These are phyloP conservation scores for Chalciporus sp. DNA, from an alignment of 1,284 basidiomycete genomes.

Conservation along the genomic window DNA sequence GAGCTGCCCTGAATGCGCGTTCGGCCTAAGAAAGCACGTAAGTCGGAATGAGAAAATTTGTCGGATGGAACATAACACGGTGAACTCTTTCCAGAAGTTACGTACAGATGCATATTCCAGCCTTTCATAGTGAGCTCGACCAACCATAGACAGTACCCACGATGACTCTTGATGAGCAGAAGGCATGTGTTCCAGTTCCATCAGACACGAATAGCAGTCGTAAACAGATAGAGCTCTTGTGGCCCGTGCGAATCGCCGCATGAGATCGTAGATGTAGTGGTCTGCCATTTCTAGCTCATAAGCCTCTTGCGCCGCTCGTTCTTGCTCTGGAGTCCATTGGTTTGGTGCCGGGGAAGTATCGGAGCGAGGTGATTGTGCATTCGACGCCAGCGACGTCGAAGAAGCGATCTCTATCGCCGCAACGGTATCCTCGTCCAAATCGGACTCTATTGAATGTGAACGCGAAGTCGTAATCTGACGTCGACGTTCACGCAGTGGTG, in stretches of 20 bases:
- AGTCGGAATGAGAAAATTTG: slow-evolving; percentile 26
- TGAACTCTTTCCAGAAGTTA: slow-evolving; percentile 25
- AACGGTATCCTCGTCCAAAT: slow-evolving; percentile 62
- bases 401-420: slow-evolving; percentile 48
- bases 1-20: slow-evolving; percentile 80
- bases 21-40: slow-evolving; percentile 61
- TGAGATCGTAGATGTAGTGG: slow-evolving; percentile 79
- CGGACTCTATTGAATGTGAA: slow-evolving; percentile 65
- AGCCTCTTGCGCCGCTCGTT: slow-evolving; percentile 69
- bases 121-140: slow-evolving; percentile 84
- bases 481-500: slow-evolving; percentile 60
- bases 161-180: slow-evolving; percentile 72
- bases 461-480: slow-evolving; percentile 51
- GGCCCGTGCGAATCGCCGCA: slow-evolving; percentile 80
- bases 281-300: slow-evolving; percentile 77
- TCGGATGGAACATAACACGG: slow-evolving; percentile 6
- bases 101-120: slow-evolving; percentile 85
- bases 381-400: slow-evolving; percentile 63
- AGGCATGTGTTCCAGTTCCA: slow-evolving; percentile 79
- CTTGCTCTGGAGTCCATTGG: slow-evolving; percentile 59
- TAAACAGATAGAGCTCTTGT: slow-evolving; percentile 73
- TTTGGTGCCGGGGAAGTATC: slow-evolving; percentile 61
- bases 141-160: slow-evolving; percentile 80
- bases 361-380: slow-evolving; percentile 59
- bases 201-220: slow-evolving; percentile 73